A percentile compares a stretch with the other conserved stretches of the same genome.
Evolutionary conservation across 768 basidiomycete species (phyloP).

Genomic region (Dioszegia crocea): DNA sequence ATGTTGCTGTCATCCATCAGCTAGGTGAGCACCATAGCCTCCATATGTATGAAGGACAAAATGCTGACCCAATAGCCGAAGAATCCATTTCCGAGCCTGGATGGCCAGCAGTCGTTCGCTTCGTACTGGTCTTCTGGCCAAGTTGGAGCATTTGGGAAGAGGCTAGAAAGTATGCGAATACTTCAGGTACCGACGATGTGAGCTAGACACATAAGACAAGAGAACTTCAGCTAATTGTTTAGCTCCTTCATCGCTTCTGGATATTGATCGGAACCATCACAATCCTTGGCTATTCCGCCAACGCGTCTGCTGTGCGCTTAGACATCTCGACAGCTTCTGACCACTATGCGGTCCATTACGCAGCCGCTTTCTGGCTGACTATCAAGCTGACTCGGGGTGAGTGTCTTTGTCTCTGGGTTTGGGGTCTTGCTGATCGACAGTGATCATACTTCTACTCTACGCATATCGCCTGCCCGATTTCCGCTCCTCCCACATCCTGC

Average conservation of each 20-base stretch:
- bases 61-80: slow-evolving; percentile 25
- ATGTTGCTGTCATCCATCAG: slow-evolving; percentile 49
- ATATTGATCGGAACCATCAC: slow-evolving; percentile 46
- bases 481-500: slow-evolving; percentile 16
- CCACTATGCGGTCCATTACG: slow-evolving; percentile 22
- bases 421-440: background rate
- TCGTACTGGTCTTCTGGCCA: slow-evolving; percentile 29
- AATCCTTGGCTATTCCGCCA: slow-evolving; percentile 48
- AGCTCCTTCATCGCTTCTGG: slow-evolving; percentile 39
- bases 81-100: slow-evolving; percentile 16
- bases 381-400: slow-evolving; percentile 31
- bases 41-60: background rate
- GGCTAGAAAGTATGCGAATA: slow-evolving; percentile 45
- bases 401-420: background rate
- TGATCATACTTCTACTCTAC: slow-evolving; percentile 19
- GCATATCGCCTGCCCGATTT: slow-evolving; percentile 16
- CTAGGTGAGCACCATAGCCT: slow-evolving; percentile 18
- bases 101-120: slow-evolving; percentile 20
- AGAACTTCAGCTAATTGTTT: background rate
- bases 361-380: slow-evolving; percentile 29
- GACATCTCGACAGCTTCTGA: slow-evolving; percentile 2
- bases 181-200: slow-evolving; percentile 49
- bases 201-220: background rate
- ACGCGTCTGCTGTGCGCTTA: slow-evolving; percentile 45
- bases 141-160: slow-evolving; percentile 49